Evolutionary conservation across 495 filamentous ascomycete genomes (phyloP).

Genomic region (Aspergillus haitiensis): DNA sequence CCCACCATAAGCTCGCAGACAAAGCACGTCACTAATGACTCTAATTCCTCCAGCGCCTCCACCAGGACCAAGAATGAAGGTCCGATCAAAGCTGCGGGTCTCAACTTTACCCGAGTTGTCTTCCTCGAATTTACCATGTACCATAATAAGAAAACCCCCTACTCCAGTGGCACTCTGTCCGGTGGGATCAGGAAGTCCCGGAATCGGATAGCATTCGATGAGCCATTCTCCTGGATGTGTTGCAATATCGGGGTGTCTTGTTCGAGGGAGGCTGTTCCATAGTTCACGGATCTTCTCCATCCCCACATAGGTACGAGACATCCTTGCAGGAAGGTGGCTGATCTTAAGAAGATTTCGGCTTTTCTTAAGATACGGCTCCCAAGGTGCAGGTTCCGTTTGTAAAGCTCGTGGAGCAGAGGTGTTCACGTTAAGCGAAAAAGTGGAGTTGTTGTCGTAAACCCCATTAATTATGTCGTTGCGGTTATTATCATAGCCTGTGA

Average conservation of each 20-base stretch:
- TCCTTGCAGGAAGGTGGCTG: slow-evolving; percentile 55
- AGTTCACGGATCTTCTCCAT: slow-evolving; percentile 61
- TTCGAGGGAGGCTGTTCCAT: slow-evolving; percentile 70
- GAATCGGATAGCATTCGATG: slow-evolving; percentile 77
- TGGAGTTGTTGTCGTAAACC: slow-evolving; percentile 76
- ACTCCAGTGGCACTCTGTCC: slow-evolving; percentile 64
- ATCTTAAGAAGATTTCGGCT: slow-evolving; percentile 80
- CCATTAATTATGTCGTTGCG: slow-evolving; percentile 58
- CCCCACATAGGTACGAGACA: slow-evolving; percentile 66
- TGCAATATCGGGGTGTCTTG: slow-evolving; percentile 69
- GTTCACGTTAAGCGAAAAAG: slow-evolving; percentile 77
- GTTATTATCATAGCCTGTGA: slow-evolving; percentile 71
- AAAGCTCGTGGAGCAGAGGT: slow-evolving; percentile 57
- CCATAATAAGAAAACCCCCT: slow-evolving; percentile 73
- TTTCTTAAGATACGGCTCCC: slow-evolving; percentile 74
- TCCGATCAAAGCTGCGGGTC: slow-evolving; percentile 79
- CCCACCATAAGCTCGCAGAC: slow-evolving; percentile 66
- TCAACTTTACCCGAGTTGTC: slow-evolving; percentile 54
- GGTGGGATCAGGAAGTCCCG: slow-evolving; percentile 68
- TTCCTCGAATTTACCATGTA: slow-evolving; percentile 85
- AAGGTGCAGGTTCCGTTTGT: slow-evolving; percentile 47
- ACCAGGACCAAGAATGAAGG: slow-evolving; percentile 80
- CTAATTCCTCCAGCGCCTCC: slow-evolving; percentile 61
- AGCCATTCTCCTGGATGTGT: slow-evolving; percentile 67
- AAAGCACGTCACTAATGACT: slow-evolving; percentile 78